phyloP scores from a whole-genome alignment of 2,329 filamentous ascomycete species.

The Capronia americana region DNA sequence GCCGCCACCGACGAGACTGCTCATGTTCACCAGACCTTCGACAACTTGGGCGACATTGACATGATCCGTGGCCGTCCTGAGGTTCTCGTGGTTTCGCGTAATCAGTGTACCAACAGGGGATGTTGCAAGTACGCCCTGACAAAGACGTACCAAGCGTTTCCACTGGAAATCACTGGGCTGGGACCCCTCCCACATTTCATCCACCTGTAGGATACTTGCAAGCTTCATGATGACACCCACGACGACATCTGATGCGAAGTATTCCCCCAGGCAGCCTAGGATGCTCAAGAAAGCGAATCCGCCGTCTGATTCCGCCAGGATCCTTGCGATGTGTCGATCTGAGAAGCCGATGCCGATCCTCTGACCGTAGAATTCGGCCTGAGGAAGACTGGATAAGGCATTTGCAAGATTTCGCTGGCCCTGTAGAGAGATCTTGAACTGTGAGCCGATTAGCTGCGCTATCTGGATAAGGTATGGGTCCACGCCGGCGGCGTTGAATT shows the following conservation, averaged over 20 bases:
- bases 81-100: not conserved
- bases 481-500: slow-evolving; percentile 23
- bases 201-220: not conserved
- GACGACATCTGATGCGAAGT: slow-evolving; percentile 20
- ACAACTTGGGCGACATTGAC: slow-evolving; percentile 14
- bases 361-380: slow-evolving; percentile 20
- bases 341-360: slow-evolving; percentile 22
- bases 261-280: slow-evolving; percentile 17
- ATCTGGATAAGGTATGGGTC: slow-evolving; percentile 22
- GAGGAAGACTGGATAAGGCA: slow-evolving; percentile 24
- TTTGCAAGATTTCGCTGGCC: slow-evolving; percentile 24
- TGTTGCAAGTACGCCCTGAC: slow-evolving; percentile 21
- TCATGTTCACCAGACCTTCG: slow-evolving; percentile 11
- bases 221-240: slow-evolving; percentile 17
- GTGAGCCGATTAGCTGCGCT: slow-evolving; percentile 15
- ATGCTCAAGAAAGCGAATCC: slow-evolving; percentile 23
- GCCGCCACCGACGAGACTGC: not conserved
- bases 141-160: slow-evolving; percentile 19
- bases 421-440: slow-evolving; percentile 13
- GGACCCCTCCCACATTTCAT: not conserved
- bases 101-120: slow-evolving; percentile 18
- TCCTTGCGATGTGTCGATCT: slow-evolving; percentile 16
- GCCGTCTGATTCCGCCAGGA: slow-evolving; percentile 13
- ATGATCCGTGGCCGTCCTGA: not conserved
- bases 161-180: slow-evolving; percentile 21